Evolutionary conservation across 192 early-diverging fungal genomes (phyloP).

Genomic region (Kappamyces sp.): DNA sequence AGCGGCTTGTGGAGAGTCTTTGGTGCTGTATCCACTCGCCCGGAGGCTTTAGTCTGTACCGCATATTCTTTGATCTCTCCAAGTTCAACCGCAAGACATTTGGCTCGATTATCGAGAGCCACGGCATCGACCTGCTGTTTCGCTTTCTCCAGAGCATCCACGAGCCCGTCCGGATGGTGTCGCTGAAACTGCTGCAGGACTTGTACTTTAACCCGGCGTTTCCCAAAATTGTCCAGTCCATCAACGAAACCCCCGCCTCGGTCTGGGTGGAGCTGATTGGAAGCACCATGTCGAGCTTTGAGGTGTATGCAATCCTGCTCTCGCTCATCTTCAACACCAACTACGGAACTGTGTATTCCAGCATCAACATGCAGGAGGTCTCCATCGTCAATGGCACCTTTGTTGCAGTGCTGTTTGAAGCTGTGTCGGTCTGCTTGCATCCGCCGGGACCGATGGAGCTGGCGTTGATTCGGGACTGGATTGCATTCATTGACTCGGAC

Average conservation of each 20-base stretch:
- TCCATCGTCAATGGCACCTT: background rate
- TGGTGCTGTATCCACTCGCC: background rate
- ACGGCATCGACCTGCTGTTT: background rate
- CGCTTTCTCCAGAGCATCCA: background rate
- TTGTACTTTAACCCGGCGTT: background rate
- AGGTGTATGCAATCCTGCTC: background rate
- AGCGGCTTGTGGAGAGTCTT: background rate
- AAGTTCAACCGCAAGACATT: background rate
- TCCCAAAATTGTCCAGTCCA: background rate
- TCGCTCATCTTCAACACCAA: background rate
- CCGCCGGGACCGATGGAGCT: background rate
- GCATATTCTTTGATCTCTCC: background rate
- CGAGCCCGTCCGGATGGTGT: background rate
- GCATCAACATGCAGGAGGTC: background rate
- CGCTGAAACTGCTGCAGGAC: background rate
- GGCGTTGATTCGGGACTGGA: background rate
- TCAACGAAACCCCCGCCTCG: background rate
- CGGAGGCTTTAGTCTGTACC: background rate
- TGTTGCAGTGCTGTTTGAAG: background rate
- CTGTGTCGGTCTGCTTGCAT: background rate
- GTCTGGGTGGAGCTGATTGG: background rate
- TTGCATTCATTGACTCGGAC: background rate
- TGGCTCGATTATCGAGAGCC: background rate
- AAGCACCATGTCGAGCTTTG: background rate
- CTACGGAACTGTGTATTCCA: background rate